Base-by-base conservation (phyloP, 768 basidiomycete genomes). In the Hygrocybe coccinea region DNA sequence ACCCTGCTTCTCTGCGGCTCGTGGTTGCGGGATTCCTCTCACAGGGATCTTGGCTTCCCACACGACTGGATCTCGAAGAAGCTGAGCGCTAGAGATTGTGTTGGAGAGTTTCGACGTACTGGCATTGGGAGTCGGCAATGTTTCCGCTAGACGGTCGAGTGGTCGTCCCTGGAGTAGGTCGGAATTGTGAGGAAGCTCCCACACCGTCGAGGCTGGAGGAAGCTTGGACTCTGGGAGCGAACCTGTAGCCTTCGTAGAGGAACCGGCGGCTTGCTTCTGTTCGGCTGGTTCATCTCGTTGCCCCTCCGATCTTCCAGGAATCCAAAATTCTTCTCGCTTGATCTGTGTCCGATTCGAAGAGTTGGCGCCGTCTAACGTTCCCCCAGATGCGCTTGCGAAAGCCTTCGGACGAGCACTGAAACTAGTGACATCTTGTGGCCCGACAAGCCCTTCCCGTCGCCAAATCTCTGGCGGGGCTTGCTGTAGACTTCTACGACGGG, bases 11-110 rank as follows among this genome's bases (percentile, higher is more conserved):
- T 19, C 38, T 19, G 19, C 5, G 15, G 38, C 3, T 11, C 11
- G 14, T 41, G 38, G 35, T 12, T n/a, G n/a, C n/a, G 36, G 49
- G 38, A 36, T 50, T 56, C 37, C 47, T 39, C 36, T 56, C 50
- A 22, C 43, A 39, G 47, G 43, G 43, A 24, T 56, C 48, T 47
- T 35, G 38, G 6, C 24, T 9, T 52, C 37, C 50, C 12, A 21
- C 34, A 5, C 11, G 33, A 44, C 17, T 24, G 8, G n/a, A 44
- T 44, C 43, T 17, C 8, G n/a, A 17, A 24, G 9, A 19, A 21
- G 39, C 19, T 41, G 39, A 21, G 19, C 39, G 21, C 50, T 36
- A 34, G 36, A 35, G 12, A 6, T 37, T 2, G 44, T 19, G 15
- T 54, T 43, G 39, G 52, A 29, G 0, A 44, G 21, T 44, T 54